phyloP scores from a whole-genome alignment of 495 filamentous ascomycete species.

The Hypoxylon perforatum region DNA sequence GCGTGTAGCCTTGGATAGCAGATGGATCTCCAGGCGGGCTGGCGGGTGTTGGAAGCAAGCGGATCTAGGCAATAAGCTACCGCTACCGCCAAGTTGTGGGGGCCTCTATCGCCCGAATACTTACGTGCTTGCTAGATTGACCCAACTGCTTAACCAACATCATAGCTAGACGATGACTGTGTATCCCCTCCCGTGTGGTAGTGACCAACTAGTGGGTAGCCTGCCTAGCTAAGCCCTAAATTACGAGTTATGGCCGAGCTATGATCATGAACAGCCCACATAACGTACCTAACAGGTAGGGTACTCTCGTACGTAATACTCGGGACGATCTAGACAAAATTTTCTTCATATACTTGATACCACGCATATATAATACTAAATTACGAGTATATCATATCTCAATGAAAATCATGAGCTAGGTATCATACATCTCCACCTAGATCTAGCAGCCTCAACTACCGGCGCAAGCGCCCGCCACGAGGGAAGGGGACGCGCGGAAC shows the following conservation, averaged over 20 bases:
- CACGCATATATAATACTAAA: too few species aligned
- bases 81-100: constrained; percentile 2
- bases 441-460: constrained; percentile 2
- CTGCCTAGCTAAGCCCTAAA: too few species aligned
- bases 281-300: too few species aligned
- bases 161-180: neutral
- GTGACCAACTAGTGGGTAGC: too few species aligned
- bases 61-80: neutral
- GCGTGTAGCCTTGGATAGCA: constrained; percentile 25
- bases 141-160: neutral
- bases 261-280: too few species aligned
- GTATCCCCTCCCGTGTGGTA: too few species aligned
- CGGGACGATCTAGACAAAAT: too few species aligned
- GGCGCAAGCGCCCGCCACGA: constrained; percentile 4
- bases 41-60: neutral
- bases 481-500: constrained; percentile 6
- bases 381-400: neutral
- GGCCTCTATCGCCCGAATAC: neutral
- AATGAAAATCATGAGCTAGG: neutral
- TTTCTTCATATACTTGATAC: too few species aligned
- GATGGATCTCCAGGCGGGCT: neutral
- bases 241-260: too few species aligned
- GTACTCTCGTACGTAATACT: too few species aligned
- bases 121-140: neutral
- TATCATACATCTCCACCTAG: neutral